A percentile compares a stretch with the other conserved stretches of the same genome.
These are phyloP conservation scores for Pezicula carpinea DNA, from an alignment of 2,329 filamentous ascomycete genomes.

Conservation along the genomic window DNA sequence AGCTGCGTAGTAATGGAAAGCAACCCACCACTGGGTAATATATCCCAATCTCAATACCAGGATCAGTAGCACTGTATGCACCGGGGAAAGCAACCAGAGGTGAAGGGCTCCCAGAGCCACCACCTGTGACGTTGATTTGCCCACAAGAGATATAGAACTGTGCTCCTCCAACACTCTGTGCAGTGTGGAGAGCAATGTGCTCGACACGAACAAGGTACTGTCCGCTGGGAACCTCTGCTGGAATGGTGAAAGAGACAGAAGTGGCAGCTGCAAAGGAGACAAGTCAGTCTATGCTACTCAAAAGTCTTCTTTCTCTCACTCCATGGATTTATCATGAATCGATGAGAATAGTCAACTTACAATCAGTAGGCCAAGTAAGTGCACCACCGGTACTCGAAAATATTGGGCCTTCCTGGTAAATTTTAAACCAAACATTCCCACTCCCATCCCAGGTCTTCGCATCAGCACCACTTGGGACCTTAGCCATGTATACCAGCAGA, in stretches of 20 bases:
- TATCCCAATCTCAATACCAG: constrained; percentile 29
- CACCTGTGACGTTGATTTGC: constrained; percentile 36
- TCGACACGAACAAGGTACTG: constrained; percentile 34
- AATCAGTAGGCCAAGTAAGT: constrained; percentile 21
- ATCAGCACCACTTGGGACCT: constrained; percentile 19
- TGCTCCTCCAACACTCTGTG: constrained; percentile 8
- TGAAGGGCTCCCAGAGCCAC: constrained; percentile 32
- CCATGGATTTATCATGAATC: too few relatives aligned
- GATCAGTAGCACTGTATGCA: constrained; percentile 31
- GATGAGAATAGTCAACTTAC: too few relatives aligned
- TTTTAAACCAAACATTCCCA: constrained; percentile 26
- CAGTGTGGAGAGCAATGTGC: constrained; percentile 27
- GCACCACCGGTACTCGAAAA: constrained; percentile 12
- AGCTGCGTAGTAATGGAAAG: neutral
- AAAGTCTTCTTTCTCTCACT: neutral
- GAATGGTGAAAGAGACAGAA: constrained; percentile 31
- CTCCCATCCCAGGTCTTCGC: constrained; percentile 20
- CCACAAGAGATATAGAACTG: constrained; percentile 31
- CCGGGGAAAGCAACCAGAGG: constrained; percentile 32
- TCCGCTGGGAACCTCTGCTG: constrained; percentile 29
- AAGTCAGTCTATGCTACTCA: neutral
- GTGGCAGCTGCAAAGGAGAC: neutral
- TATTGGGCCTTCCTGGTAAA: constrained; percentile 18
- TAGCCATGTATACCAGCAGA: constrained; percentile 21
- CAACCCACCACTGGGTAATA: constrained; percentile 31